These are phyloP conservation scores for Saccharum spontaneum DNA, from an alignment of 176 grass and related monocot species.

Conservation along the genomic window DNA sequence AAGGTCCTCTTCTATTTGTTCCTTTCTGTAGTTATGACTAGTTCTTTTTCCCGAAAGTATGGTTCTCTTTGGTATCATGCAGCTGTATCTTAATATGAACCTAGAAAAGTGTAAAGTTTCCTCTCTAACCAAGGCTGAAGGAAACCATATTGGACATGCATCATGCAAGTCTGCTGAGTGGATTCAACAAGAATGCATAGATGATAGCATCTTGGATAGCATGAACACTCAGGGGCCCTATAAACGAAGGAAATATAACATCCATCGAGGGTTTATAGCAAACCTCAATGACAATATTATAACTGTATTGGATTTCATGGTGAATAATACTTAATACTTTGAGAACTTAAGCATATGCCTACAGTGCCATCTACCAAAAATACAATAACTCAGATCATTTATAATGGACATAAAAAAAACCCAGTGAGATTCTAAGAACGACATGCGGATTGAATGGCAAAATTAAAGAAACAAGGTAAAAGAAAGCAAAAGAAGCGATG, in stretches of 20 bases:
- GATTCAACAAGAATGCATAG: constrained; percentile 15
- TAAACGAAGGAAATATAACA: background rate
- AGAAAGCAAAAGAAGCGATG: constrained; percentile 16
- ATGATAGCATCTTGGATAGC: background rate
- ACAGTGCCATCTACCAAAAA: background rate
- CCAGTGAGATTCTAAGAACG: background rate
- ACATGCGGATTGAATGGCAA: background rate
- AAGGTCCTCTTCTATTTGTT: background rate
- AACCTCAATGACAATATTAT: background rate
- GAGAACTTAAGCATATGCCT: background rate
- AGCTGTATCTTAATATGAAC: background rate
- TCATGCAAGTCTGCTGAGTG: background rate
- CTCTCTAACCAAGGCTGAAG: background rate
- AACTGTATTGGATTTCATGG: background rate
- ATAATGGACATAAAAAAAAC: background rate
- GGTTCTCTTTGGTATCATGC: background rate
- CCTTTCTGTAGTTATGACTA: background rate
- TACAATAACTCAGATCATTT: background rate
- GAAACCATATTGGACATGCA: background rate
- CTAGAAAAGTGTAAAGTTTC: background rate
- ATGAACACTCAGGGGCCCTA: background rate
- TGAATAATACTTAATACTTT: background rate
- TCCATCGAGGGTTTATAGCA: background rate
- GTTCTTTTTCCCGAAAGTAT: background rate
- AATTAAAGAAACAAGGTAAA: constrained; percentile 24